Percentiles rank a stretch among this genome's conserved stretches.
phyloP scores from a whole-genome alignment of 352 stramenopile species.

The Hyaloperonospora arabidopsidis region DNA sequence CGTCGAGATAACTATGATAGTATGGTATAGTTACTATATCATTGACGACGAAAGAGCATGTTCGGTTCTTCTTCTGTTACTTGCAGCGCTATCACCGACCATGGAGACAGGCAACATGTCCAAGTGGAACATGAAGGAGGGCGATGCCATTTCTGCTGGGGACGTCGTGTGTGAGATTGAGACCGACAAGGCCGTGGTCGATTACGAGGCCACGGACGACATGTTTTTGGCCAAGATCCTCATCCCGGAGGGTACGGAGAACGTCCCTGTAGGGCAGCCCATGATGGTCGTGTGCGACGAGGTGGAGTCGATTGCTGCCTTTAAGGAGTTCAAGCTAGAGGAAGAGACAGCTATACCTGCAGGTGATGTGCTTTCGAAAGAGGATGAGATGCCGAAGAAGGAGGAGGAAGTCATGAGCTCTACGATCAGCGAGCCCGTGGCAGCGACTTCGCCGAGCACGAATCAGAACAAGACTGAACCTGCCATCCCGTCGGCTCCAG shows the following conservation, averaged over 20 bases:
- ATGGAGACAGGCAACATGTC: slow-evolving; percentile 96
- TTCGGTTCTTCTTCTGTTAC: slow-evolving; percentile 1
- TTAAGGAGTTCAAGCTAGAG: slow-evolving; percentile 75
- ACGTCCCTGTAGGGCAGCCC: slow-evolving; percentile 88
- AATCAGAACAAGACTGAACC: slow-evolving; percentile 42
- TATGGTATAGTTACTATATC: no score
- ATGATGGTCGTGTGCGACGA: slow-evolving; percentile 96
- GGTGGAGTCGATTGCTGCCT: slow-evolving; percentile 48
- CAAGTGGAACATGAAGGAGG: slow-evolving; percentile 91
- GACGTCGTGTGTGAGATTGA: slow-evolving; percentile 96
- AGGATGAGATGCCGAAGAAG: slow-evolving; percentile 64
- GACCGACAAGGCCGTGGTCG: slow-evolving; percentile 99
- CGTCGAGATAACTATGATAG: no score
- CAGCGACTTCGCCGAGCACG: slow-evolving; percentile 52
- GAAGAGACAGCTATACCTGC: slow-evolving; percentile 30
- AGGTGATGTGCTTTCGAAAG: slow-evolving; percentile 34
- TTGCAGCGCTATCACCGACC: slow-evolving; percentile 90
- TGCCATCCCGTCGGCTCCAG: slow-evolving; percentile 30
- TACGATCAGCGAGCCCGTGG: slow-evolving; percentile 39
- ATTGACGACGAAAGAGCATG: neutral
- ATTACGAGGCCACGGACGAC: slow-evolving; percentile 98
- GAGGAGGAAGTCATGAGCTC: slow-evolving; percentile 48
- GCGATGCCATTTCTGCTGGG: slow-evolving; percentile 87
- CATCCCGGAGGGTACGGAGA: slow-evolving; percentile 80
- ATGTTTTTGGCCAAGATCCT: slow-evolving; percentile 95